Base-by-base conservation (phyloP, 164 flowering plant species). In the grape (Vitis vinifera) region DNA sequence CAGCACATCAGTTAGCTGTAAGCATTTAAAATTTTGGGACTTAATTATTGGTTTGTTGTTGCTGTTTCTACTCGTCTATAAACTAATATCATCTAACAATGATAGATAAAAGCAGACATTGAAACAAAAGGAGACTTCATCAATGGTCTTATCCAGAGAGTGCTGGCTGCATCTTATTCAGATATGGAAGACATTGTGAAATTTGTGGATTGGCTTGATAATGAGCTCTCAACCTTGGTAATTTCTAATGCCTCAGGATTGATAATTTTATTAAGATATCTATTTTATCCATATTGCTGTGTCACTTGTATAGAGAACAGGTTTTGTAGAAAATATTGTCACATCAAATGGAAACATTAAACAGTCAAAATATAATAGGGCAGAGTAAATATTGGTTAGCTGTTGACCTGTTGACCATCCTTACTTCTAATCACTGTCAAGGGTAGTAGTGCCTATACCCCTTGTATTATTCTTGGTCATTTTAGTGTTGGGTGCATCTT, bases 51-150 rank as follows among this genome's bases (percentile, higher is more conserved):
- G 29, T 47, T 23, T 27, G 44, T 27, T 63, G 16, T 66, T 57
- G 17, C 58, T 66, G 63, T 13, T 55, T 53, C 37, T n/a, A 9
- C 15, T 12, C 15, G 2, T 44, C 30, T 65, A 69, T 70, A 19
- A n/a, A 62, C 37, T 59, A 48, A 67, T 31, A 11, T 15, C 2
- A 11, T 68, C 13, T 66, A 44, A 16, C 49, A 27, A 19, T 31
- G 19, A 29, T 29, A 87, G 91, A 85, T 89, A 65, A 89, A 71
- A 77, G 68, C 76, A 23, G 94, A 89, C 62, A 77, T 89, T 73
- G 87, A 84, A 75, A 86, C 89, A 12, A 89, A 87, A 75, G 91
- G 91, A 14, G 90, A 86, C 17, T 83, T 87, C 77, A 80, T 89
- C 78, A 81, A 81, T 53, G 71, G 77, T 68, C 89, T 89, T 51